phyloP scores from a whole-genome alignment of 768 basidiomycete genomes.

The Pleurotus citrinopileatus region DNA sequence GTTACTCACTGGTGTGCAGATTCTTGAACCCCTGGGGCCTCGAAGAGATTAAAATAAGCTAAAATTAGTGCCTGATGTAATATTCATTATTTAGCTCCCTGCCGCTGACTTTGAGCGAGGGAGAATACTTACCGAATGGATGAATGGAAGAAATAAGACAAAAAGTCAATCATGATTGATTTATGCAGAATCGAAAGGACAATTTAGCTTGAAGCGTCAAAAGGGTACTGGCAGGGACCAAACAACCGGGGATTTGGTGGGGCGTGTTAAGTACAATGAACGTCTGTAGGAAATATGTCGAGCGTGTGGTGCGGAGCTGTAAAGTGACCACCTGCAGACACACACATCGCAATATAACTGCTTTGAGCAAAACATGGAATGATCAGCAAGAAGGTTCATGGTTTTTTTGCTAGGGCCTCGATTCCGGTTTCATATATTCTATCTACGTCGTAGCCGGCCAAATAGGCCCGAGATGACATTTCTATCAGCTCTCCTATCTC shows the following conservation, averaged over 20 bases:
- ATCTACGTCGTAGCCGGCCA: constrained; percentile 10
- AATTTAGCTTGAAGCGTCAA: neutral
- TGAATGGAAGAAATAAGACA: neutral
- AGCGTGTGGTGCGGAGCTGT: constrained; percentile 9
- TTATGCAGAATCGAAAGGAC: too few species aligned
- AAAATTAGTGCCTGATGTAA: neutral
- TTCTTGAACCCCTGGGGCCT: neutral
- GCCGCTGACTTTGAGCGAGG: constrained; percentile 3
- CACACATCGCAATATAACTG: constrained; percentile 10
- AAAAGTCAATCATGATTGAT: neutral
- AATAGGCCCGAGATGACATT: constrained; percentile 11
- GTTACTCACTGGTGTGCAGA: neutral
- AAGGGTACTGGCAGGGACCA: constrained; percentile 2
- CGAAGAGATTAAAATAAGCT: too few species aligned
- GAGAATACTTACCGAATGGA: constrained; percentile 1
- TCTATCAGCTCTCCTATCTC: constrained; percentile 10
- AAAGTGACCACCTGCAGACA: neutral
- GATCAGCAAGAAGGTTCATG: constrained; percentile 3
- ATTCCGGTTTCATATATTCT: constrained; percentile 7
- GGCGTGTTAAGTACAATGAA: constrained; percentile 1
- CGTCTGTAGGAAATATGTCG: neutral
- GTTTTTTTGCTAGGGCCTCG: neutral
- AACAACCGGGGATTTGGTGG: constrained; percentile 10
- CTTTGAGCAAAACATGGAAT: constrained; percentile 10
- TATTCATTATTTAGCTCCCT: neutral